Percentiles rank a stretch among this genome's conserved stretches.
phyloP scores from a whole-genome alignment of 192 early-diverging fungal species.

The Coemansia sp. region DNA sequence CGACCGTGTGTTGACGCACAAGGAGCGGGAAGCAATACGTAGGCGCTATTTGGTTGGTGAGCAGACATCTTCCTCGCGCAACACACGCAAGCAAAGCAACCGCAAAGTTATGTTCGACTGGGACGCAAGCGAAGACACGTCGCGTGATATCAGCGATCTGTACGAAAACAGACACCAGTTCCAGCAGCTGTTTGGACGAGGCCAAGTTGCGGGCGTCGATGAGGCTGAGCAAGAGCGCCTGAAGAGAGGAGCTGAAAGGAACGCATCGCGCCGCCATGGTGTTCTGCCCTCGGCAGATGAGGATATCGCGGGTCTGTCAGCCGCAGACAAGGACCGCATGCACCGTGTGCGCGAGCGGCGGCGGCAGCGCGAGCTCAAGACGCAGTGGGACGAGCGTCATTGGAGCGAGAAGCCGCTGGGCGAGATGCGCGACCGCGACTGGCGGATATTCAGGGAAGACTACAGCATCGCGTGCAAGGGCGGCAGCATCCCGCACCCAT shows the following conservation, averaged over 20 bases:
- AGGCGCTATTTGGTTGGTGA: conserved; percentile 87
- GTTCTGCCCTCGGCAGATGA: background rate
- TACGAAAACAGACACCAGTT: conserved; percentile 72
- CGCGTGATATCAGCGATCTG: conserved; percentile 86
- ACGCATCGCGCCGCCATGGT: background rate
- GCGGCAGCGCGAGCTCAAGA: conserved; percentile 5
- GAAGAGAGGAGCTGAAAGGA: background rate
- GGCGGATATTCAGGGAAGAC: conserved; percentile 99
- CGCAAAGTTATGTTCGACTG: conserved; percentile 99
- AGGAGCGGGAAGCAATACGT: conserved; percentile 66
- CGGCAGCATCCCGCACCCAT: conserved; percentile 84
- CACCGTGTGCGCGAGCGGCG: background rate
- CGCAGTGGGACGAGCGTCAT: conserved; percentile 84
- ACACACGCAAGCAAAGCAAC: conserved; percentile 81
- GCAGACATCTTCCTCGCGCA: conserved; percentile 62
- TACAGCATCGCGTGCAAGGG: conserved; percentile 95
- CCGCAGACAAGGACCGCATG: background rate
- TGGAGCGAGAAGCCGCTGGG: conserved; percentile 89
- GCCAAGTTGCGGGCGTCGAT: conserved; percentile 9
- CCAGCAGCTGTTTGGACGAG: conserved; percentile 81
- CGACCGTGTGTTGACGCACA: conserved; percentile 53
- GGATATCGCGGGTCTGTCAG: conserved; percentile 5
- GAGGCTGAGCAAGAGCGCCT: background rate
- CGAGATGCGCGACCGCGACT: conserved; percentile 96
- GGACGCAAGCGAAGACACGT: conserved; percentile 94